These are phyloP conservation scores for Cutaneotrichosporon cyanovorans DNA, from an alignment of 1,284 basidiomycete species.

Conservation along the genomic window DNA sequence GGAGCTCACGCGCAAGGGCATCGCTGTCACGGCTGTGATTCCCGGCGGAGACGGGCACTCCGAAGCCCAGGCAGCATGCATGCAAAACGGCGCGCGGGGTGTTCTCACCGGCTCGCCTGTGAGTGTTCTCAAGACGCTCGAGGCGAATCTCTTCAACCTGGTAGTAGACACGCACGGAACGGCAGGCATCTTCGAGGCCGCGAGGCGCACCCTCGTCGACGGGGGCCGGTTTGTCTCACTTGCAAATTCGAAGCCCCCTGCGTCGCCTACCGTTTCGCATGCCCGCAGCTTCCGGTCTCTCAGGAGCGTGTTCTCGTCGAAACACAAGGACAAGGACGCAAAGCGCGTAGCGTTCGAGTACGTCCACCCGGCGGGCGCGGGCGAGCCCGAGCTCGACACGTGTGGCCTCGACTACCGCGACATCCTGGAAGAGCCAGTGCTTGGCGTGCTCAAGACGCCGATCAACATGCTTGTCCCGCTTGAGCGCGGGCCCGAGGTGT, in stretches of 20 bases:
- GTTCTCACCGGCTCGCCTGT: constrained; percentile 37
- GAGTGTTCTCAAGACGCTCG: constrained; percentile 34
- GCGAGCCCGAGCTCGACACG: constrained; percentile 40
- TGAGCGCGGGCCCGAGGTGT: constrained; percentile 35
- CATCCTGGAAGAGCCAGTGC: constrained; percentile 37
- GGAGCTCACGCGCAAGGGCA: constrained; percentile 52
- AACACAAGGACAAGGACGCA: not conserved
- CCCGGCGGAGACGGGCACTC: constrained; percentile 31
- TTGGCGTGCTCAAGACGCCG: constrained; percentile 30
- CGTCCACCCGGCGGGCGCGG: constrained; percentile 30
- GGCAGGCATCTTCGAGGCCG: constrained; percentile 62
- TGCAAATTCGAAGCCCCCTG: not conserved
- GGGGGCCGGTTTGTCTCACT: constrained; percentile 29
- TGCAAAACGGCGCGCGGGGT: constrained; percentile 38
- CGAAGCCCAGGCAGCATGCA: constrained; percentile 24
- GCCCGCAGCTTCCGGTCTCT: not conserved
- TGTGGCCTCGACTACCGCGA: constrained; percentile 40
- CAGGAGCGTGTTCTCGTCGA: not conserved
- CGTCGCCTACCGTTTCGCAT: not conserved
- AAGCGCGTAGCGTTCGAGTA: constrained; percentile 15
- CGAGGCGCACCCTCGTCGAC: constrained; percentile 54
- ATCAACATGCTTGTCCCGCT: constrained; percentile 30
- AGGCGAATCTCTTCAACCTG: constrained; percentile 55
- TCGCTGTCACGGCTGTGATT: constrained; percentile 39
- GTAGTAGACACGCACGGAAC: constrained; percentile 76